Percentiles rank a stretch among this genome's conserved stretches.
Conservation (phyloP, 75 land plant genomes). For the Picea glauca region DNA sequence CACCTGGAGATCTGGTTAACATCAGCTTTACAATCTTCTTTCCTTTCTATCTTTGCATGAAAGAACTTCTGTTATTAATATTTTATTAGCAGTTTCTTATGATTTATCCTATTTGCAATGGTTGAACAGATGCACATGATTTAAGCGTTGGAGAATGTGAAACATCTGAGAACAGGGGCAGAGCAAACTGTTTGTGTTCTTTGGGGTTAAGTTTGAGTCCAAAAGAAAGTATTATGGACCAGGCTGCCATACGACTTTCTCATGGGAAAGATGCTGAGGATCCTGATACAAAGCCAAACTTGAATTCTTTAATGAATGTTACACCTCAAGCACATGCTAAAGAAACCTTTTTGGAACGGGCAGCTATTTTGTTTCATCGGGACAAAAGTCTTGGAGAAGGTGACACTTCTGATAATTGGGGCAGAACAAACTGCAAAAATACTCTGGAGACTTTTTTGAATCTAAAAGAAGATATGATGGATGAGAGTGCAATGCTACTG, state of each 20-base stretch:
- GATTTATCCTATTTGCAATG: neutral
- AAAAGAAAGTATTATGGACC: constrained; percentile 1
- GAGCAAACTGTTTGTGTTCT: neutral
- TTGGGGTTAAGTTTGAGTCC: neutral
- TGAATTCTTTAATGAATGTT: neutral
- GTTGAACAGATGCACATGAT: constrained; percentile 4
- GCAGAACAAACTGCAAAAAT: neutral
- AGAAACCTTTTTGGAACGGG: neutral
- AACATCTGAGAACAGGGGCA: neutral
- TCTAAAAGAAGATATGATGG: neutral
- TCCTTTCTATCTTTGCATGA: neutral
- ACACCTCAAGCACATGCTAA: neutral
- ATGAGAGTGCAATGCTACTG: neutral
- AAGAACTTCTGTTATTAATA: neutral
- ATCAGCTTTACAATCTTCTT: neutral
- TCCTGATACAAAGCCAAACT: neutral
- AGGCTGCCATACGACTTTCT: neutral
- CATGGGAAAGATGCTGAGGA: neutral
- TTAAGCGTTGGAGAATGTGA: neutral
- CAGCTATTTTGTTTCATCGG: neutral
- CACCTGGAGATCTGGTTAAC: neutral
- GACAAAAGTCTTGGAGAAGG: neutral
- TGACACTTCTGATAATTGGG: neutral
- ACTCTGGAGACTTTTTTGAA: neutral
- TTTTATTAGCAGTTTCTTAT: neutral